Base-by-base conservation (phyloP, 179 eudicot species). In the Heliamphora pulchella region DNA sequence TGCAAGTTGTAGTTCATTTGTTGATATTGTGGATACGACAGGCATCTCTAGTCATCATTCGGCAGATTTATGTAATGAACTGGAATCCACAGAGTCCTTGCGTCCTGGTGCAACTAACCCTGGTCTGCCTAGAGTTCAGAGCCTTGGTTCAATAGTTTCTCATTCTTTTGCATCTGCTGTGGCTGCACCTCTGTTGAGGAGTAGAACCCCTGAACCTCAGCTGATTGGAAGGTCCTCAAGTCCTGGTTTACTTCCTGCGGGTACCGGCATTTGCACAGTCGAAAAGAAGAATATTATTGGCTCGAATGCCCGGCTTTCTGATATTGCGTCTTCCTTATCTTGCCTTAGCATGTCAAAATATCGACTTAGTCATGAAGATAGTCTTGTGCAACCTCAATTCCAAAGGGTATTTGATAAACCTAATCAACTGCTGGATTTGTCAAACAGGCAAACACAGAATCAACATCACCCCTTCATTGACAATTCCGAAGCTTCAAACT, bases 311-410 rank as follows among this genome's bases (percentile, higher is more conserved):
- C 51, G 87, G 77, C 81, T 85, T 74, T 80, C 89, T 76, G 90
- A 91, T 76, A 41, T 88, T 75, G 83, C 89, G 51, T 76, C 88
- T 71, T 81, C 86, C 70, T 84, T 89, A 48, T 82, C 90, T 65
- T 65, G 86, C 65, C 75, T 90, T 63, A 82, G 64, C 74, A 78
- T 79, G 51, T 74, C 88, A 6, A 81, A 78, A 76, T 78, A 82
- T 79, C 85, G 78, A 54, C 78, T 82, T 51, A 80, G 31, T 48
- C 75, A 80, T 66, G 82, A 75, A 31, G 76, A 80, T 55, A 66
- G 79, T 71, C 66, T 15, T 71, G 57, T 80, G 71, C 79, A 71
- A 20, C 76, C 88, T 72, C 79, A 76, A 65, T 72, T 82, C 48
- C 82, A 44, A 51, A 78, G 57, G 59, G 81, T 80, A 77, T 72